These are phyloP conservation scores for Ogataea minuta DNA, from an alignment of 805 yeast species.

Conservation along the genomic window DNA sequence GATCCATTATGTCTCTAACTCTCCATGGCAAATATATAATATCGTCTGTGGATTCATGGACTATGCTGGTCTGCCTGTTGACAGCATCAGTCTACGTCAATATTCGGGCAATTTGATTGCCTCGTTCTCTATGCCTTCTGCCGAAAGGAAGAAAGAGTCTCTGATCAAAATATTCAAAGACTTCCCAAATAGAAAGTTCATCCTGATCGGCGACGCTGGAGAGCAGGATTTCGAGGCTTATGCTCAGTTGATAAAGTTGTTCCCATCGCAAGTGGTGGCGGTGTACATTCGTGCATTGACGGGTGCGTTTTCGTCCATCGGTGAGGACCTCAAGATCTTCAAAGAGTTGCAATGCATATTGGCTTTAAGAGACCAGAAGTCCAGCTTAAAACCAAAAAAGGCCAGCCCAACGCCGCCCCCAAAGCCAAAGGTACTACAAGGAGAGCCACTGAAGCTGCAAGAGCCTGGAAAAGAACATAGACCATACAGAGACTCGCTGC, in stretches of 20 bases:
- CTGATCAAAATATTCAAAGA: constrained; percentile 63
- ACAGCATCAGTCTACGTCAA: constrained; percentile 84
- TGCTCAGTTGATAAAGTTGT: constrained; percentile 57
- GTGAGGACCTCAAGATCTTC: constrained; percentile 36
- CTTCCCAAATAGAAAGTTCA: constrained; percentile 73
- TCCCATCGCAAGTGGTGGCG: constrained; percentile 64
- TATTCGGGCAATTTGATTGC: constrained; percentile 80
- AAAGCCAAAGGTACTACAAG: constrained; percentile 44
- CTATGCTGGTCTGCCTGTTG: constrained; percentile 61
- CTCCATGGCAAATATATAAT: constrained; percentile 86
- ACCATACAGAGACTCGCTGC: constrained; percentile 8
- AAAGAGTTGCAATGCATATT: constrained; percentile 23
- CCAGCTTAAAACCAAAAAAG: constrained; percentile 11
- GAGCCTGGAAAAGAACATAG: constrained; percentile 1
- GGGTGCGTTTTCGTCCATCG: constrained; percentile 58
- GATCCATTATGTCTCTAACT: constrained; percentile 90
- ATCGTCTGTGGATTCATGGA: constrained; percentile 57
- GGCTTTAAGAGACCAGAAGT: constrained; percentile 1
- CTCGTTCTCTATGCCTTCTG: constrained; percentile 83
- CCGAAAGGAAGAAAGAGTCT: constrained; percentile 71
- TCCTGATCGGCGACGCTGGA: constrained; percentile 93
- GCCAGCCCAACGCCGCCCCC: constrained; percentile 44
- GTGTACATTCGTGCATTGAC: constrained; percentile 80
- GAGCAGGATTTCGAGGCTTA: constrained; percentile 95
- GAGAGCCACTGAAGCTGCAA: constrained; percentile 24